A percentile compares a stretch with the other conserved stretches of the same genome.
Conservation (phyloP, 352 stramenopile species). For the Globisporangium polare region DNA sequence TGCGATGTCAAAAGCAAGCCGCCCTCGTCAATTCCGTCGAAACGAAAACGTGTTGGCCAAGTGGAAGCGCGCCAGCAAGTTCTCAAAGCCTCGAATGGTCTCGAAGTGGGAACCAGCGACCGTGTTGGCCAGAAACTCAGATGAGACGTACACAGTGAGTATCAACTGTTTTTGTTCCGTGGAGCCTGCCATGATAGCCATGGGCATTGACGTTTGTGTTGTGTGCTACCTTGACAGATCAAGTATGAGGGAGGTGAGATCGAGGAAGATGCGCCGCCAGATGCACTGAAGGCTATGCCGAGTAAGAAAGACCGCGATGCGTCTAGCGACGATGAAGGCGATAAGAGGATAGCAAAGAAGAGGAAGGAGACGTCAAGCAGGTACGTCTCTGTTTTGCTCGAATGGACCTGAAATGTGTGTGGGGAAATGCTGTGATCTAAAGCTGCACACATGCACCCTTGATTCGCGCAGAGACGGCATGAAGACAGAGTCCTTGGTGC, state of each 20-base stretch:
- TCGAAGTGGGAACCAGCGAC: slow-evolving; percentile 27
- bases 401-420: not conserved
- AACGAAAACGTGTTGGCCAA: slow-evolving; percentile 30
- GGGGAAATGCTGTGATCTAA: not conserved
- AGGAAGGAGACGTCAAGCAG: not conserved
- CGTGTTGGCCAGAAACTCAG: slow-evolving; percentile 29
- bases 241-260: slow-evolving; percentile 42
- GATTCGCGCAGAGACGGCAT: slow-evolving; percentile 16
- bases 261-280: slow-evolving; percentile 45
- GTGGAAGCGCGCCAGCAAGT: slow-evolving; percentile 36
- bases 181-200: not conserved
- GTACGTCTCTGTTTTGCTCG: not conserved
- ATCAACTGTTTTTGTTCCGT: not conserved
- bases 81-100: slow-evolving; percentile 28
- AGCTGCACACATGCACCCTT: not conserved
- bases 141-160: slow-evolving; percentile 38
- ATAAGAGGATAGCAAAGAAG: slow-evolving; percentile 9
- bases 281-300: slow-evolving; percentile 22
- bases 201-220: slow-evolving; percentile 8
- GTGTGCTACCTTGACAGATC: slow-evolving; percentile 29
- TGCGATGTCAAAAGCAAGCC: not conserved
- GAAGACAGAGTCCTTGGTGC: slow-evolving; percentile 38
- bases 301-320: not conserved
- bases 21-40: slow-evolving; percentile 19
- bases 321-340: not conserved